Evolutionary conservation across 352 stramenopile genomes (phyloP).

Genomic region (Pythium apleroticum): DNA sequence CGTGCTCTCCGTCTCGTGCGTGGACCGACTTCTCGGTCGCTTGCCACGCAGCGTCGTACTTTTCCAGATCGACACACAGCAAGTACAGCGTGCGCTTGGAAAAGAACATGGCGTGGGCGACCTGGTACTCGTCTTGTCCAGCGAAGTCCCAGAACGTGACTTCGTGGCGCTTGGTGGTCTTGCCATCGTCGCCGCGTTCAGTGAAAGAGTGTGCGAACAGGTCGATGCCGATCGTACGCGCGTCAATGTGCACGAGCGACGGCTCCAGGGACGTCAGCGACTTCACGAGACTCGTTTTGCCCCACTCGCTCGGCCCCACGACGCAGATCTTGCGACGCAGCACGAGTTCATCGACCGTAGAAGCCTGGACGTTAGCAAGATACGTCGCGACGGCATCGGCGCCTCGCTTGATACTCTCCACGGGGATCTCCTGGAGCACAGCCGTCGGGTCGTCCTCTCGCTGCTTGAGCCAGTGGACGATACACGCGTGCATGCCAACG

Average conservation of each 20-base stretch:
- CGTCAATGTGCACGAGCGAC: slow-evolving; percentile 20
- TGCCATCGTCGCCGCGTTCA: neutral
- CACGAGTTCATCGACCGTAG: slow-evolving; percentile 2
- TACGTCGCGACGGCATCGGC: slow-evolving; percentile 6
- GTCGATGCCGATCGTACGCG: slow-evolving; percentile 36
- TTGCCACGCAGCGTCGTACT: neutral
- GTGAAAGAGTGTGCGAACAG: slow-evolving; percentile 31
- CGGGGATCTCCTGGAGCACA: neutral
- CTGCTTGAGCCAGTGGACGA: neutral
- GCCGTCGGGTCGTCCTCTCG: neutral
- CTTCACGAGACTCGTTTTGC: slow-evolving; percentile 40
- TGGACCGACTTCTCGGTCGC: neutral
- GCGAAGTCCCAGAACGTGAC: slow-evolving; percentile 29
- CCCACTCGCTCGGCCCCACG: slow-evolving; percentile 32
- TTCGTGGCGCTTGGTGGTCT: slow-evolving; percentile 1
- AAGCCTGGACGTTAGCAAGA: neutral
- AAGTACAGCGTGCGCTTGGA: slow-evolving; percentile 13
- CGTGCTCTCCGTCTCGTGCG: slow-evolving; percentile 7
- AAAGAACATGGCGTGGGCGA: slow-evolving; percentile 5
- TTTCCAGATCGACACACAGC: slow-evolving; percentile 10
- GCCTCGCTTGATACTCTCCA: neutral
- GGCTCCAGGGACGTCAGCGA: slow-evolving; percentile 18
- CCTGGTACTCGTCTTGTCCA: slow-evolving; percentile 12
- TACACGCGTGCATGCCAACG: neutral
- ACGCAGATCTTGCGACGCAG: slow-evolving; percentile 33